Evolutionary conservation across 768 basidiomycete genomes (phyloP), one percentile per base, ranked within the genome.

Genomic region (Lactarius vividus): DNA sequence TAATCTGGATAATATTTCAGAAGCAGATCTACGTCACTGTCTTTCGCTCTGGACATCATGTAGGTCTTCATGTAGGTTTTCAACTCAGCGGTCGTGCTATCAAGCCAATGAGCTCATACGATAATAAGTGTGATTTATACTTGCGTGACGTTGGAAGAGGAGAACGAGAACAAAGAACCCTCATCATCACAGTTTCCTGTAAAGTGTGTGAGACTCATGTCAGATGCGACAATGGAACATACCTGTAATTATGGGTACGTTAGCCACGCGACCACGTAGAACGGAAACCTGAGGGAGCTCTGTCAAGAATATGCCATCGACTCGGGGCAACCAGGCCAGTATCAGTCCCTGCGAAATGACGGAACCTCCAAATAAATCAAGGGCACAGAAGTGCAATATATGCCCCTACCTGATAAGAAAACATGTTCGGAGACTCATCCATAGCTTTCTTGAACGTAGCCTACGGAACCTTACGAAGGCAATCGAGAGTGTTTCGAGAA

Each of bases 121-220:
- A 20, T 39, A 4, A 26, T 37, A 23, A 26, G n/a, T 2, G 9
- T 11, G 18, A 3, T 52, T 40, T 57, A 39, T 33, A 61, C 74
- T 2, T 68, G 77, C 77, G 74, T 72, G 56, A 79, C 67, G 61
- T 77, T 77, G 5, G 61, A 31, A 0, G 54, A 69, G 2, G 70
- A 58, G 10, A 77, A 35, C 0, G 77, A 67, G 70, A 78, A 79
- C 3, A 77, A 56, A 1, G 85, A 84, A 5, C 85, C 87, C 71
- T 88, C 87, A 59, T 88, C 87, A 59, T 87, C 84, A 66, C 78
- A 79, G 67, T 84, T 79, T 18, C 83, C 83, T 79, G 49, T 1
- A 20, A 69, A 16, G 20, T n/a, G 18, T 6, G 29, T 61, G 42
- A 54, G 57, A 23, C 67, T 53, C 2, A 54, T 62, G 10, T 28